A percentile compares a stretch with the other conserved stretches of the same genome.
phyloP scores from a whole-genome alignment of 352 stramenopile species.

The Globisporangium radiosum region DNA sequence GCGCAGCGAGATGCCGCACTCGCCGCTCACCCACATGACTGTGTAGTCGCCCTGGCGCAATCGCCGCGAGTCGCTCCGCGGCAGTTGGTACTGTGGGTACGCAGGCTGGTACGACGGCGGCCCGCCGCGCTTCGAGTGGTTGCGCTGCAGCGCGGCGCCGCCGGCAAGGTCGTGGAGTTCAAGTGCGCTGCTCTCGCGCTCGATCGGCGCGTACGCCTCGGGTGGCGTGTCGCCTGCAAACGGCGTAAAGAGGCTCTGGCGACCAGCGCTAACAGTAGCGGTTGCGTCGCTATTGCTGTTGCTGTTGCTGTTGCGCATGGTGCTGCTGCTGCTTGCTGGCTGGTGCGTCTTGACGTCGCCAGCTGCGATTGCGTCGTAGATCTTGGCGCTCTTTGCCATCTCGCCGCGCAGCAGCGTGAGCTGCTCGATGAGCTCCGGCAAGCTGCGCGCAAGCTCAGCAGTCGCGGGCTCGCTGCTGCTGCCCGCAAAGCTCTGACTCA shows the following conservation, averaged over 20 bases:
- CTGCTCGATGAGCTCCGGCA: conserved; percentile 59
- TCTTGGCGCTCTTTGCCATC: conserved; percentile 65
- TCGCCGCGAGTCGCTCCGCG: conserved; percentile 2
- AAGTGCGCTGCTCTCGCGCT: conserved; percentile 13
- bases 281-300: background rate
- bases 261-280: background rate
- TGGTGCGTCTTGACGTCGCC: conserved; percentile 11
- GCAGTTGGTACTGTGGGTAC: conserved; percentile 19
- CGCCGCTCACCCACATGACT: conserved; percentile 76
- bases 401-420: conserved; percentile 51
- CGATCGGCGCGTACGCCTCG: conserved; percentile 3
- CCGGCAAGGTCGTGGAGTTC: conserved; percentile 8
- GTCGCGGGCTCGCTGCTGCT: conserved; percentile 7
- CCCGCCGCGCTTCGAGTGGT: conserved; percentile 19
- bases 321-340: conserved; percentile 9
- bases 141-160: conserved; percentile 15
- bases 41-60: conserved; percentile 39
- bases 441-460: conserved; percentile 45
- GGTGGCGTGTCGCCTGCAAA: conserved; percentile 11
- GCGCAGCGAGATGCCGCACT: conserved; percentile 79
- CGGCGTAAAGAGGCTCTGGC: conserved; percentile 34
- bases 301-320: conserved; percentile 7
- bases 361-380: conserved; percentile 58
- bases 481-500: conserved; percentile 13
- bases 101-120: conserved; percentile 16